Conservation (phyloP, 305 asterid species). For the Ilex paraguariensis region DNA sequence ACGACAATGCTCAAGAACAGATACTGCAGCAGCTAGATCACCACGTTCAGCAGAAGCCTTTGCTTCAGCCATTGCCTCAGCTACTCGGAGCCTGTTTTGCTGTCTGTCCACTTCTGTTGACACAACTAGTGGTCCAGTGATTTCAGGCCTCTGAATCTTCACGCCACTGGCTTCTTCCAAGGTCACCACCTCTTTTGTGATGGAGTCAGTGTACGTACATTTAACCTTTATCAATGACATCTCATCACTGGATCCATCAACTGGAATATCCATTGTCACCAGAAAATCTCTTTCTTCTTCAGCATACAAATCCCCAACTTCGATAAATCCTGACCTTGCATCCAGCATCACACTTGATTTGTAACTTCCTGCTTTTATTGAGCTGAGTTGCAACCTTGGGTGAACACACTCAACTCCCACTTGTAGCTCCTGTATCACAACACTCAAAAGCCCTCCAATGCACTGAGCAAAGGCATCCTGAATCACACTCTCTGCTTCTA, state of each 20-base stretch:
- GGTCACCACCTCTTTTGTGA: slow-evolving; percentile 31
- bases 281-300: slow-evolving; percentile 90
- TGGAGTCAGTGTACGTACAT: slow-evolving; percentile 53
- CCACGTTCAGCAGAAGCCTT: slow-evolving; percentile 68
- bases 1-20: slow-evolving; percentile 50
- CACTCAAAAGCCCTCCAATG: slow-evolving; percentile 84
- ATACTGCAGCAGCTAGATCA: slow-evolving; percentile 52
- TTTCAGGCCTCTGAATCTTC: slow-evolving; percentile 44
- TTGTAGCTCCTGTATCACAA: slow-evolving; percentile 59
- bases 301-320: slow-evolving; percentile 82
- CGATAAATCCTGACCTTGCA: slow-evolving; percentile 42
- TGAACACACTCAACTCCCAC: slow-evolving; percentile 60
- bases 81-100: slow-evolving; percentile 55
- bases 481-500: slow-evolving; percentile 74
- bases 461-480: slow-evolving; percentile 99
- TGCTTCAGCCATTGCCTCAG: slow-evolving; percentile 80
- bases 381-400: slow-evolving; percentile 33
- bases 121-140: slow-evolving; percentile 25
- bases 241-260: slow-evolving; percentile 28
- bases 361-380: slow-evolving; percentile 82
- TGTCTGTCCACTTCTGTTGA: slow-evolving; percentile 84
- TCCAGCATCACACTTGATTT: slow-evolving; percentile 29
- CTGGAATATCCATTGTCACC: slow-evolving; percentile 51
- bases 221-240: slow-evolving; percentile 47
- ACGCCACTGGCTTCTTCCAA: slow-evolving; percentile 33